Evolutionary conservation across 805 yeast genomes (phyloP).

Genomic region (Starmerella sp.): DNA sequence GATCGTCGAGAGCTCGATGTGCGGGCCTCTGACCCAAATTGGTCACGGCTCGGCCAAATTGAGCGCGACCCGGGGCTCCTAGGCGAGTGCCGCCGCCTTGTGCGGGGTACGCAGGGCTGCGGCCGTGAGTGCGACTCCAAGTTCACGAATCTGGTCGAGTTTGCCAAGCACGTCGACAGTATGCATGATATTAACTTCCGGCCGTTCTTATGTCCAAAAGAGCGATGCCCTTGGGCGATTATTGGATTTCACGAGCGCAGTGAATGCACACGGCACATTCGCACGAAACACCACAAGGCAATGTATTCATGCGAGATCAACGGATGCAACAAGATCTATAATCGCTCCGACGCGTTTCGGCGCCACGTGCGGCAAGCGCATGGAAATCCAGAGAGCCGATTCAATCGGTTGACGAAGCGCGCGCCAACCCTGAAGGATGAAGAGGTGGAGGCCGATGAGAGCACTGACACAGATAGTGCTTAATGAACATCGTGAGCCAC

Average conservation of each 20-base stretch:
- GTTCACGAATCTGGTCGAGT: slow-evolving; percentile 14
- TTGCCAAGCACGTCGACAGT: slow-evolving; percentile 15
- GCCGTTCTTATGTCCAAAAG: slow-evolving; percentile 17
- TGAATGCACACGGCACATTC: slow-evolving; percentile 21
- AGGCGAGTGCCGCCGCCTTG: slow-evolving; percentile 15
- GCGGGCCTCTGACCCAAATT: background rate
- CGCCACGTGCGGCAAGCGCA: slow-evolving; percentile 20
- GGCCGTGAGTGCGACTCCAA: slow-evolving; percentile 19
- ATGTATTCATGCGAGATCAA: slow-evolving; percentile 18
- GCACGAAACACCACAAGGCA: slow-evolving; percentile 20
- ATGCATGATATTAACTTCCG: slow-evolving; percentile 16
- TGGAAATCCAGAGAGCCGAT: slow-evolving; percentile 10
- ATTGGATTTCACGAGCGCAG: slow-evolving; percentile 22
- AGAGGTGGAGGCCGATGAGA: background rate
- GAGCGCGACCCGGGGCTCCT: slow-evolving; percentile 8
- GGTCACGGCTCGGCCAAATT: slow-evolving; percentile 13
- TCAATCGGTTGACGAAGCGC: slow-evolving; percentile 7
- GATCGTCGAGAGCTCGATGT: slow-evolving; percentile 13
- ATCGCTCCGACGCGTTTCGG: slow-evolving; percentile 20
- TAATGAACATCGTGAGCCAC: no score
- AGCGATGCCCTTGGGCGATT: slow-evolving; percentile 18
- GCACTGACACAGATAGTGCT: background rate
- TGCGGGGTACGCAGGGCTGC: slow-evolving; percentile 21
- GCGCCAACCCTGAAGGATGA: background rate
- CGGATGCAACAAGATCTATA: slow-evolving; percentile 18